Percentiles rank a stretch among this genome's conserved stretches.
Conservation (phyloP, 495 filamentous ascomycete genomes). For the Neurospora sp. region DNA sequence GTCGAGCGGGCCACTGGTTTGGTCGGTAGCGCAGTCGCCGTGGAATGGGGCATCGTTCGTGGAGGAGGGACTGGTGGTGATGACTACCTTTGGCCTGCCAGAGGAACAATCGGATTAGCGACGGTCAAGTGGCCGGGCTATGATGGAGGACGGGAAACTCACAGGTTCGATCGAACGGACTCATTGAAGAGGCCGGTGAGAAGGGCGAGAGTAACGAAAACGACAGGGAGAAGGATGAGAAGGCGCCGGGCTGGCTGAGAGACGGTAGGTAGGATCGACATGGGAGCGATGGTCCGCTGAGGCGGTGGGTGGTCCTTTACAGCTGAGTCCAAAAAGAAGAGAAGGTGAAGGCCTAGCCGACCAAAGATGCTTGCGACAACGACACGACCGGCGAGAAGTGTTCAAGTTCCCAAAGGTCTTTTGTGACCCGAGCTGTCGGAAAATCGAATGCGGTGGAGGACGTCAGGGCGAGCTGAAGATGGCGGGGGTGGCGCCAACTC, state of each 20-base stretch:
- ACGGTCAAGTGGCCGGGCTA: neutral
- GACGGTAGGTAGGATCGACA: conserved; percentile 11
- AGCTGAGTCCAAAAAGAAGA: neutral
- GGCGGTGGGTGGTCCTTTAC: neutral
- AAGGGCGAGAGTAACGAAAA: conserved; percentile 8
- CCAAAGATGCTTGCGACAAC: neutral
- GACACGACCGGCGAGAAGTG: neutral
- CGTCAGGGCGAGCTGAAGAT: neutral
- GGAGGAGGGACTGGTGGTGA: neutral
- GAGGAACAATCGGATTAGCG: neutral
- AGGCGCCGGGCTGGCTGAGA: conserved; percentile 17
- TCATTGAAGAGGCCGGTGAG: conserved; percentile 11
- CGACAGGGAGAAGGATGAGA: conserved; percentile 8
- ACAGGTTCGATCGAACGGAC: conserved; percentile 13
- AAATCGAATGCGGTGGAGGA: neutral
- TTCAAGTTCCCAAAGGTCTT: no score
- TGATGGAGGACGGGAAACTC: neutral
- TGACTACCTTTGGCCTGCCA: conserved; percentile 14
- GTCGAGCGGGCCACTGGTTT: conserved; percentile 1
- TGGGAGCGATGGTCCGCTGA: conserved; percentile 1
- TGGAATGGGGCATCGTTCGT: neutral
- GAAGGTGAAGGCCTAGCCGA: neutral
- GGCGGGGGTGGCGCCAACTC: neutral
- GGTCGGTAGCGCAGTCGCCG: neutral
- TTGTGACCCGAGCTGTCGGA: no score